Percentiles rank a stretch among this genome's conserved stretches.
phyloP scores from a whole-genome alignment of 306 rosid species.

The Mucuna pruriens region DNA sequence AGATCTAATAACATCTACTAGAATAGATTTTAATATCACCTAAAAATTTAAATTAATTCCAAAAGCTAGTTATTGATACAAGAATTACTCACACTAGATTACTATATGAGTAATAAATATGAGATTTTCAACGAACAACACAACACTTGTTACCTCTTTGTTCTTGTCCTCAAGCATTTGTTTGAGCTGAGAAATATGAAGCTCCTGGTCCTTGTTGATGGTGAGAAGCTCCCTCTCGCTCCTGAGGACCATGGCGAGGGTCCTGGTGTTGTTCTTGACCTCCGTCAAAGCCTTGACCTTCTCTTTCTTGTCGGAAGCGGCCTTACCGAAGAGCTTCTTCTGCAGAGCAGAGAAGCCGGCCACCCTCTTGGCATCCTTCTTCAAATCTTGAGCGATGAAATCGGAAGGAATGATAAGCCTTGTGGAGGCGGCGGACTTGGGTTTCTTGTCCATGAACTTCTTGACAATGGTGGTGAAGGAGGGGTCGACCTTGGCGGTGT shows the following conservation, averaged over 20 bases:
- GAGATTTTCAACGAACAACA: background rate
- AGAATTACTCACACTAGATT: background rate
- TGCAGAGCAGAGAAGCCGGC: conserved; percentile 65
- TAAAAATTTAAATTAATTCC: too few species aligned
- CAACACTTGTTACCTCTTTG: conserved; percentile 60
- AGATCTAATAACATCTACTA: too few species aligned
- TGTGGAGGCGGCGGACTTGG: conserved; percentile 40
- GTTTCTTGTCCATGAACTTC: conserved; percentile 70
- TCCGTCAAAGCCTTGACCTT: conserved; percentile 90
- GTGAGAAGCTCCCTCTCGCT: conserved; percentile 93
- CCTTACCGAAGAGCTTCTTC: conserved; percentile 81
- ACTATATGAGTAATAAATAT: too few species aligned
- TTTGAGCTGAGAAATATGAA: conserved; percentile 65
- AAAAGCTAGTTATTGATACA: background rate
- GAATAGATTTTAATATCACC: too few species aligned
- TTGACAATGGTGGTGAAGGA: conserved; percentile 73
- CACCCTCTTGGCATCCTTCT: conserved; percentile 67
- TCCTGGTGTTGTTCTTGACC: conserved; percentile 87
- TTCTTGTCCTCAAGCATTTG: conserved; percentile 66
- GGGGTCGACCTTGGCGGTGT: conserved; percentile 61
- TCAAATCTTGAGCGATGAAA: conserved; percentile 65
- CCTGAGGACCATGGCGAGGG: conserved; percentile 87
- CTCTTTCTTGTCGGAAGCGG: conserved; percentile 49
- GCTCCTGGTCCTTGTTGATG: conserved; percentile 70
- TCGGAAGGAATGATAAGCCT: conserved; percentile 72